Evolutionary conservation across 441 rosid species (phyloP), one percentile per base, ranked within the genome.

Genomic region (Rhodomyrtus psidioides): DNA sequence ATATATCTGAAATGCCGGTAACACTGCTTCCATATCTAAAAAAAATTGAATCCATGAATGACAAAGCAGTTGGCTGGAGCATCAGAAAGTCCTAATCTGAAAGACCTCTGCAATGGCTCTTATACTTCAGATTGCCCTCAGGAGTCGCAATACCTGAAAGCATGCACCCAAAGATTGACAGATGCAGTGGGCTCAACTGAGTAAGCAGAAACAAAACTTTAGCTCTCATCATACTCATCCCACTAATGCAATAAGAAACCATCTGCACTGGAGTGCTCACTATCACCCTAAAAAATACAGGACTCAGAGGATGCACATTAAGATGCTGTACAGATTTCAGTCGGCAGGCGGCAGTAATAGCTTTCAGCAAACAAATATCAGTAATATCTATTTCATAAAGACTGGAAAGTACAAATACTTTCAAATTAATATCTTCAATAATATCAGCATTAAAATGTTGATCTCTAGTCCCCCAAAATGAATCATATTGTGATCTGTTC

Each of bases 111-210:
- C 65, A 89, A 88, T 88, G 65, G 56, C 82, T 79, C 55, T 82
- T 88, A 60, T 84, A 82, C 82, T 82, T 70, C 83, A 58, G 76
- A 87, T 57, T 87, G 58, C 82, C 89, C 83, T 79, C 54, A 27
- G 57, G 58, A 84, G 87, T 89, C 87, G 93, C 55, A 90, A 86
- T 88, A 85, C 91, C 85, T 83, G 74, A 86, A 84, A 94, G 89
- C 57, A 90, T 87, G 87, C 90, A 83, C 85, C 98, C 99, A 89
- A 94, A 95, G 85, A 92, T 88, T 55, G 96, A 92, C 84, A 90
- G 85, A 91, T 95, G 98, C 91, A 92, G 79, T 79, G 98, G 94
- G 88, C 97, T 95, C 90, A 93, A 89, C 91, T 96, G 97, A 87
- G 90, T 92, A 87, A 96, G 93, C 89, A 92, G 92, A 92, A 85